A percentile compares a stretch with the other conserved stretches of the same genome.
Evolutionary conservation across 176 grass and related monocot species (phyloP).

Genomic region (Avena insularis): DNA sequence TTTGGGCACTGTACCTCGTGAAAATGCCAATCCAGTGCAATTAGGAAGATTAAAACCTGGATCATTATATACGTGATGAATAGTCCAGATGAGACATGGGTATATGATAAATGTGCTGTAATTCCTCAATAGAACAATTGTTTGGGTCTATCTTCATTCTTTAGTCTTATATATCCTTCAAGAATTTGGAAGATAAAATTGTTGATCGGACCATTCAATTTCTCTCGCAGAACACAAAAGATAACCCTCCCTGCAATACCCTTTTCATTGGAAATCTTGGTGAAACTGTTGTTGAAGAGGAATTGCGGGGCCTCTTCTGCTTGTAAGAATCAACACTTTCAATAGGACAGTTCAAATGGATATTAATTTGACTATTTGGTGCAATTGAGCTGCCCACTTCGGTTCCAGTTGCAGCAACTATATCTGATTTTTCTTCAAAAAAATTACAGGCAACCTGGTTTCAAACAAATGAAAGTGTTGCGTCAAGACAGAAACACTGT

Average conservation of each 20-base stretch:
- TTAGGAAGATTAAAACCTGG: neutral
- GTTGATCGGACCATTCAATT: slow-evolving; percentile 7
- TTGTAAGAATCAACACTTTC: slow-evolving; percentile 63
- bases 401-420: slow-evolving; percentile 12
- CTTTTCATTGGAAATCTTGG: slow-evolving; percentile 99
- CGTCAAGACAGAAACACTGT: slow-evolving; percentile 98
- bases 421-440: slow-evolving; percentile 35
- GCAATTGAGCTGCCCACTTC: neutral
- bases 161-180: neutral
- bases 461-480: slow-evolving; percentile 96
- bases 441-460: slow-evolving; percentile 85
- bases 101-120: neutral
- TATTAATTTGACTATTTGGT: slow-evolving; percentile 3
- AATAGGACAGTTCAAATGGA: slow-evolving; percentile 20
- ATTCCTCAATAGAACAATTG: slow-evolving; percentile 2
- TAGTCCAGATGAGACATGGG: neutral
- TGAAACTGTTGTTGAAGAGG: slow-evolving; percentile 98
- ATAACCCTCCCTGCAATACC: slow-evolving; percentile 98
- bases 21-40: neutral
- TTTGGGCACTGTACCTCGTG: neutral
- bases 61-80: neutral
- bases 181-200: slow-evolving; percentile 19
- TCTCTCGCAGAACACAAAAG: slow-evolving; percentile 94
- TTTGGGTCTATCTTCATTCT: neutral
- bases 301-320: slow-evolving; percentile 82